Conservation (phyloP, 345 rosid species). For the Bruguiera gymnorhiza region DNA sequence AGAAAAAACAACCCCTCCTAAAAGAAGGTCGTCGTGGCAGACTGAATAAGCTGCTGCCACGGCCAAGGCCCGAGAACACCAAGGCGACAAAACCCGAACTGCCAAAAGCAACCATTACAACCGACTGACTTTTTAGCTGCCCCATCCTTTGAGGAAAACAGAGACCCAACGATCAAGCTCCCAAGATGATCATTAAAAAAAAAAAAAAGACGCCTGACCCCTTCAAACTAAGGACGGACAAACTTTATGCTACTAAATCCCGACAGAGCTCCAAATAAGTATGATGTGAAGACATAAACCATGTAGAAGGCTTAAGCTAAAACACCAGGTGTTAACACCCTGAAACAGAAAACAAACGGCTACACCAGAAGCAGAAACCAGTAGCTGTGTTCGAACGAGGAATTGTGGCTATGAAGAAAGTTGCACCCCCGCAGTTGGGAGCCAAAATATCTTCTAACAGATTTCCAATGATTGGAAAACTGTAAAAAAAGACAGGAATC, state of each 20-base stretch:
- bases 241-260: constrained; percentile 13
- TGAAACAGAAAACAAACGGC: constrained; percentile 26
- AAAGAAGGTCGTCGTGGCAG: constrained; percentile 36
- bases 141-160: constrained; percentile 31
- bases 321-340: constrained; percentile 37
- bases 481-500: constrained; percentile 51
- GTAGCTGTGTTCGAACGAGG: constrained; percentile 47
- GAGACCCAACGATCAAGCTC: constrained; percentile 31
- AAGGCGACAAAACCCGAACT: constrained; percentile 28
- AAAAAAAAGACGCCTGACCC: constrained; percentile 6
- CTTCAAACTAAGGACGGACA: constrained; percentile 22
- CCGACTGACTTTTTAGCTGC: background rate
- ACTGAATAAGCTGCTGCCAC: constrained; percentile 39
- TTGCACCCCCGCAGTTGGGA: constrained; percentile 14
- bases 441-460: constrained; percentile 43
- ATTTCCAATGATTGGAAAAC: constrained; percentile 34
- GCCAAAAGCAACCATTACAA: constrained; percentile 21
- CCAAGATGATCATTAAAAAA: constrained; percentile 19
- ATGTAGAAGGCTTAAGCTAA: constrained; percentile 30
- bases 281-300: background rate
- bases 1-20: constrained; percentile 28
- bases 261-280: constrained; percentile 21
- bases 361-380: constrained; percentile 37
- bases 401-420: constrained; percentile 33
- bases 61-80: constrained; percentile 38